Base-by-base conservation (phyloP, 2,329 filamentous ascomycete species). In the Colletotrichum sp. region DNA sequence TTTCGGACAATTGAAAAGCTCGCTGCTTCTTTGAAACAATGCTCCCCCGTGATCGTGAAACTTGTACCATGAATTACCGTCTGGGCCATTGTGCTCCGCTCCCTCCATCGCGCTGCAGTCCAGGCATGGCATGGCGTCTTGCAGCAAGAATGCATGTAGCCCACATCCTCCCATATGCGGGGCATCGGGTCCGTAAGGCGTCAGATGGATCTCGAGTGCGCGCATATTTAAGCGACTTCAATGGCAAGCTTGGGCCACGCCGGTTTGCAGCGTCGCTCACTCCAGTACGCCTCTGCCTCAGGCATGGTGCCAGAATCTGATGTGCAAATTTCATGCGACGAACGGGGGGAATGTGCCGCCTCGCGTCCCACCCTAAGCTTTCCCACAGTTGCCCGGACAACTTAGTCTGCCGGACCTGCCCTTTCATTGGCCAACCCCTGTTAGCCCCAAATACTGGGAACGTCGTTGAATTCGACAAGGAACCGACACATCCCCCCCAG, bases 301-400 rank as follows among this genome's bases (percentile, higher is more conserved):
- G 71, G 71, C 71, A 71, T 18, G 15, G 34, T 5, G n/a, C 21
- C 27, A n/a, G 34, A 54, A 11, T 27, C 34, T 62, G 29, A 36
- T 27, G n/a, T 27, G 47, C 27, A 57, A 73, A 70, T 66, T 64
- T 51, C 21, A 73, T 66, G 71, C 55, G 47, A 38, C 47, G 51
- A 64, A 58, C 34, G 27, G 36, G 64, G 64, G 67, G 43, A 76
- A 76, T 73, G 58, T 68, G 57, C 55, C 36, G 47, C 29, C 43
- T 63, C 43, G 13, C 43, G 21, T 61, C 38, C 55, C 65, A 55
- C 58, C 18, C 43, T 51, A 21, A 51, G 43, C 34, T 21, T 9
- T 67, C 36, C 61, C 31, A 66, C 71, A 54, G 69, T 78, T 78
- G 72, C 72, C 76, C 69, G 69, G 78, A 78, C 78, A 80, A 80